Evolutionary conservation across 371 early-diverging fungal genomes (phyloP).

Genomic region (Mucor saturninus): DNA sequence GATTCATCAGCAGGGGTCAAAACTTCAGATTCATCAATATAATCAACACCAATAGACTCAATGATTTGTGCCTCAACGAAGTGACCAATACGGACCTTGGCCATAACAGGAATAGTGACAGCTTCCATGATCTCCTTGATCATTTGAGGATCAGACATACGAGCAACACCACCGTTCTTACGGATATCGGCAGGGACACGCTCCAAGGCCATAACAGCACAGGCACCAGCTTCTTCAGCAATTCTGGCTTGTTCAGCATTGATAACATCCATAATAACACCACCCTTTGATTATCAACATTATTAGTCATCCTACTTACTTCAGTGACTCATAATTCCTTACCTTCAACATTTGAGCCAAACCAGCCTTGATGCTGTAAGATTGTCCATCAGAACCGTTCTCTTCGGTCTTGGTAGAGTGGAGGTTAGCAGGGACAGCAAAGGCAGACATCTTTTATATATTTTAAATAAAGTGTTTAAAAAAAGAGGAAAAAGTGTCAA

Average conservation of each 20-base stretch:
- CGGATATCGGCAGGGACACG: conserved; percentile 98
- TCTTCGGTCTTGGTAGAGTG: conserved; percentile 54
- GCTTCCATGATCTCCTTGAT: conserved; percentile 95
- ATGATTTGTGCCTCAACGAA: conserved; percentile 98
- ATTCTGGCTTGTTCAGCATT: conserved; percentile 96
- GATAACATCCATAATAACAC: conserved; percentile 99
- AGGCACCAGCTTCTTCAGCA: conserved; percentile 98
- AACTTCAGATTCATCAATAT: conserved; percentile 97
- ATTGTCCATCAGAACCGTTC: conserved; percentile 45
- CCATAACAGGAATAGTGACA: conserved; percentile 98
- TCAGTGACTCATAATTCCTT: conserved; percentile 6
- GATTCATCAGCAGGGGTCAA: conserved; percentile 94
- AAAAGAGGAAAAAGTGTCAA: conserved; percentile 27
- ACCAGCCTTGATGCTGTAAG: conserved; percentile 87
- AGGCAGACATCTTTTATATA: conserved; percentile 40
- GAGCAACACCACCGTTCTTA: conserved; percentile 96
- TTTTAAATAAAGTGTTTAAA: conserved; percentile 7
- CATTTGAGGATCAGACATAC: conserved; percentile 98
- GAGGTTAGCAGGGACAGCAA: conserved; percentile 72
- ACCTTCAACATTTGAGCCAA: conserved; percentile 98
- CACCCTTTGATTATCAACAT: conserved; percentile 66
- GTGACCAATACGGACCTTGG: conserved; percentile 98
- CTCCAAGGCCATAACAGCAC: conserved; percentile 98
- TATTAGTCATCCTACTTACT: background rate
- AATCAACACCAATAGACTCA: conserved; percentile 90